Evolutionary conservation across 768 basidiomycete genomes (phyloP).

Genomic region (Pluteus cervinus): DNA sequence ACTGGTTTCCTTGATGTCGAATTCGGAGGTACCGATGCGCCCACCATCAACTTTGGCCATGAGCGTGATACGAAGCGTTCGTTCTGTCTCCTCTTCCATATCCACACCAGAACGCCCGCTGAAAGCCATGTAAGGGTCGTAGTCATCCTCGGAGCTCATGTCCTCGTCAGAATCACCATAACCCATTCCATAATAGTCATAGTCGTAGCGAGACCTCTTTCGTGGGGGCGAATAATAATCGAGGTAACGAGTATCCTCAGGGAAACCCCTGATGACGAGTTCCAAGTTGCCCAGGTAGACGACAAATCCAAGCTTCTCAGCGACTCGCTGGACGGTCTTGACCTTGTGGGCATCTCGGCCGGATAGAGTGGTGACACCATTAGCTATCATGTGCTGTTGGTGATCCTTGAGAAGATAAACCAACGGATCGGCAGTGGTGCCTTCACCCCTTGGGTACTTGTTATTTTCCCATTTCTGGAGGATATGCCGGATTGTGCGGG

Average conservation of each 20-base stretch:
- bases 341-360: slow-evolving; percentile 26
- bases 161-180: slow-evolving; percentile 12
- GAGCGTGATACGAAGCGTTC: slow-evolving; percentile 14
- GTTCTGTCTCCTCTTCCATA: slow-evolving; percentile 19
- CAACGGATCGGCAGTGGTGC: background rate
- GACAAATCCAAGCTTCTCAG: slow-evolving; percentile 19
- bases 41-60: slow-evolving; percentile 27
- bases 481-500: slow-evolving; percentile 15
- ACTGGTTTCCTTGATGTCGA: no score
- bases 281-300: slow-evolving; percentile 27
- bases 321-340: slow-evolving; percentile 16
- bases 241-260: no score
- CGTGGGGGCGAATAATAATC: no score
- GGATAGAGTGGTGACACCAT: slow-evolving; percentile 18
- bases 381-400: slow-evolving; percentile 9
- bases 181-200: no score
- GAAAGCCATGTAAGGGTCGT: no score
- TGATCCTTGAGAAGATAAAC: slow-evolving; percentile 15
- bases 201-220: no score
- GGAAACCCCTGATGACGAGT: no score
- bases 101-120: no score
- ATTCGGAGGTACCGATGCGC: slow-evolving; percentile 9
- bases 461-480: slow-evolving; percentile 21
- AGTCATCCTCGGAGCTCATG: slow-evolving; percentile 14
- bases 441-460: background rate